A percentile compares a stretch with the other conserved stretches of the same genome.
These are phyloP conservation scores for Gossypium laxum DNA, from an alignment of 441 rosid species.

Conservation along the genomic window DNA sequence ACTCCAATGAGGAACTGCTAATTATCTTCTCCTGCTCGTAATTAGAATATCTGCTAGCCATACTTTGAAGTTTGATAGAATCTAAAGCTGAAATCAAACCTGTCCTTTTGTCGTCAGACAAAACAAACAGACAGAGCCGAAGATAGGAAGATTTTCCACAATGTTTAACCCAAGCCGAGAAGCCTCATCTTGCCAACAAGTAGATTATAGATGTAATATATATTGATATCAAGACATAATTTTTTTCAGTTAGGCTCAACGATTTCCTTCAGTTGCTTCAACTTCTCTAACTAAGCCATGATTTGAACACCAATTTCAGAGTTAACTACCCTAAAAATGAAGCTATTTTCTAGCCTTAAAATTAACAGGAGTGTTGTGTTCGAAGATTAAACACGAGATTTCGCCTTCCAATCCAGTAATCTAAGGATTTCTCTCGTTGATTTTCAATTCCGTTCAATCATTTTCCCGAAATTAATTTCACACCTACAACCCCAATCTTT, in stretches of 20 bases:
- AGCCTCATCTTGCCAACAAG: slow-evolving; percentile 5
- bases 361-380: not conserved
- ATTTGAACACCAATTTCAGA: not conserved
- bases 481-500: not conserved
- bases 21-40: not conserved
- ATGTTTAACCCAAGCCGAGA: not conserved
- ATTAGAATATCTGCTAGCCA: not conserved
- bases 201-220: not conserved
- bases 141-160: not conserved
- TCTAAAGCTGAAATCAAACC: not conserved
- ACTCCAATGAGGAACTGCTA: not conserved
- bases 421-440: not conserved
- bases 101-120: not conserved
- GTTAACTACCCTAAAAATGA: not conserved
- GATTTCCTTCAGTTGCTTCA: not conserved
- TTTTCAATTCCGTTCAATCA: not conserved
- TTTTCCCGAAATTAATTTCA: not conserved
- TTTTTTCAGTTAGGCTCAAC: not conserved
- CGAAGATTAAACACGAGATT: not conserved
- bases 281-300: not conserved
- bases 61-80: not conserved
- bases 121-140: not conserved
- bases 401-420: not conserved
- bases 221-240: not conserved
- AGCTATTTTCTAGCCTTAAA: not conserved